Evolutionary conservation across 2,329 filamentous ascomycete species (phyloP).

Genomic region (Talaromyces atroroseus): DNA sequence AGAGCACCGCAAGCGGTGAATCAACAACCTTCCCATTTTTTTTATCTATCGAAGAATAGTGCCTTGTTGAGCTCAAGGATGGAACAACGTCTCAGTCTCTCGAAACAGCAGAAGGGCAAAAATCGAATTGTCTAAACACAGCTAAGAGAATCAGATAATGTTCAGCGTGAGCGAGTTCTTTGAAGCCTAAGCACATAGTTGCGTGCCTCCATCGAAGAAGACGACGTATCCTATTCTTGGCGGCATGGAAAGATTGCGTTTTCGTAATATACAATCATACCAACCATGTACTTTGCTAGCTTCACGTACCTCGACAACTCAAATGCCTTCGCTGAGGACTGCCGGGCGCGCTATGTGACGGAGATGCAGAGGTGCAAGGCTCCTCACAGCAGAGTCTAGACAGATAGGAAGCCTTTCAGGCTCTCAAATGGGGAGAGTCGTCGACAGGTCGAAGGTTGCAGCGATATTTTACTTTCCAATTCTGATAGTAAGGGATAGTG

Average conservation of each 20-base stretch:
- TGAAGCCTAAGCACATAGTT: not conserved
- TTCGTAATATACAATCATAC: not conserved
- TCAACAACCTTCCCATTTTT: no score
- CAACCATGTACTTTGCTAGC: not conserved
- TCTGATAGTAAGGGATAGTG: not conserved
- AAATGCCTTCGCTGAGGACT: not conserved
- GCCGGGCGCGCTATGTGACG: not conserved
- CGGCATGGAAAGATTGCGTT: not conserved
- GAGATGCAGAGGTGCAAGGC: not conserved
- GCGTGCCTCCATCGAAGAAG: not conserved
- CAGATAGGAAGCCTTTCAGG: not conserved
- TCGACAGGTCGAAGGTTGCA: not conserved
- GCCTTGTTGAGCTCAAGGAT: no score
- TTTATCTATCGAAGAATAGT: no score
- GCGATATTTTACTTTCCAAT: not conserved
- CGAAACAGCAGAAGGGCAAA: no score
- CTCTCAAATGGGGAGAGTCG: not conserved
- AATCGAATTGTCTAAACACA: no score
- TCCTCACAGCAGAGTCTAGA: not conserved
- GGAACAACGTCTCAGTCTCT: no score
- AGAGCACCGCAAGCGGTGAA: no score
- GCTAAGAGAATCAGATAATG: no score
- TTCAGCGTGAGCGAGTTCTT: not conserved
- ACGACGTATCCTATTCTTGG: no score
- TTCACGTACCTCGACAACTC: no score